These are phyloP conservation scores for Catunica adiposa DNA, from an alignment of 2,329 filamentous ascomycete species.

Conservation along the genomic window DNA sequence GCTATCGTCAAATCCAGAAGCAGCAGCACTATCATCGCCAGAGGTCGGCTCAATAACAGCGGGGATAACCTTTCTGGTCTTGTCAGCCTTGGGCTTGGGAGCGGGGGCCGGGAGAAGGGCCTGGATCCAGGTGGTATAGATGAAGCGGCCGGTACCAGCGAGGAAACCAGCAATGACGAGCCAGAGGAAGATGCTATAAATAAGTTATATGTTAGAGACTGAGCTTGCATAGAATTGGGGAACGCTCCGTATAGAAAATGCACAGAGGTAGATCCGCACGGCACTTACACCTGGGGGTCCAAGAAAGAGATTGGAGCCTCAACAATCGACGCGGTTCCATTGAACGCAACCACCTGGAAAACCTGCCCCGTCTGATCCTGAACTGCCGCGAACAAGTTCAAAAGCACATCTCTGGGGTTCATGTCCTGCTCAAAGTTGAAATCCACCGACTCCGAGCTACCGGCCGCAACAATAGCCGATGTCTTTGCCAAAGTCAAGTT, in stretches of 20 bases:
- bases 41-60: slow-evolving; percentile 46
- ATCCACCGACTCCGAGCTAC: slow-evolving; percentile 57
- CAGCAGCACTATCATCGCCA: slow-evolving; percentile 53
- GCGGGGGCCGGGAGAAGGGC: slow-evolving; percentile 68
- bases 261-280: too few relatives aligned
- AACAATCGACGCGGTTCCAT: slow-evolving; percentile 69
- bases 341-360: slow-evolving; percentile 66
- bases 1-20: slow-evolving; percentile 68
- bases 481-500: slow-evolving; percentile 73
- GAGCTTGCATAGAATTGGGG: too few relatives aligned
- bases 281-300: slow-evolving; percentile 83
- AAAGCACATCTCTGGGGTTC: slow-evolving; percentile 73
- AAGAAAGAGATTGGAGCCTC: slow-evolving; percentile 84
- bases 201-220: slow-evolving; percentile 21
- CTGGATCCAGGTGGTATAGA: slow-evolving; percentile 97
- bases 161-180: slow-evolving; percentile 70
- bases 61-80: slow-evolving; percentile 50
- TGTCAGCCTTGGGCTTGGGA: slow-evolving; percentile 49
- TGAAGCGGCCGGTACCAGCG: slow-evolving; percentile 73
- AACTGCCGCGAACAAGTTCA: slow-evolving; percentile 63
- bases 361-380: slow-evolving; percentile 47
- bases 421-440: slow-evolving; percentile 83
- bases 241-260: too few relatives aligned
- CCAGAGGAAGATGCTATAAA: slow-evolving; percentile 81
- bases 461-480: slow-evolving; percentile 55